Evolutionary conservation across 2,329 filamentous ascomycete genomes (phyloP).

Genomic region (Penicillium occitanis): DNA sequence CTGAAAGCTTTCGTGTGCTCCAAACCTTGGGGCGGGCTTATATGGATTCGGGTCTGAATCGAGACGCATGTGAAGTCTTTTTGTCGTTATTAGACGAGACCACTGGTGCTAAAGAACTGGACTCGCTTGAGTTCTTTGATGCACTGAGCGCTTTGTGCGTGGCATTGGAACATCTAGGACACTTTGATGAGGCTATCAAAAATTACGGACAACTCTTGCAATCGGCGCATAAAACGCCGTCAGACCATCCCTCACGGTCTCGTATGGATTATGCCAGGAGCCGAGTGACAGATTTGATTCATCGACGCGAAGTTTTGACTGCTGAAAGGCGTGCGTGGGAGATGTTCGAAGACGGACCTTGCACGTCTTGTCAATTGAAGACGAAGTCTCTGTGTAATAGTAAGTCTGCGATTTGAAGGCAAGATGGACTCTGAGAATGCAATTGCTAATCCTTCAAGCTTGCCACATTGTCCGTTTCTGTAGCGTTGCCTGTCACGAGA

Average conservation of each 20-base stretch:
- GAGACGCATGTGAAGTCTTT: conserved; percentile 31
- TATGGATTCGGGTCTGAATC: conserved; percentile 32
- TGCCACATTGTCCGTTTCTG: conserved; percentile 35
- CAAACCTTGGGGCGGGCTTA: conserved; percentile 31
- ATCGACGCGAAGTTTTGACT: conserved; percentile 29
- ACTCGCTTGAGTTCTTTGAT: conserved; percentile 32
- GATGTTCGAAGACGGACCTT: conserved; percentile 27
- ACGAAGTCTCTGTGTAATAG: conserved; percentile 31
- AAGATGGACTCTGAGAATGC: not conserved
- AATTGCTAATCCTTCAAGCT: conserved; percentile 23
- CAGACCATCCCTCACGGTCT: conserved; percentile 29
- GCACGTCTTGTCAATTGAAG: conserved; percentile 26
- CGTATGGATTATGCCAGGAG: conserved; percentile 31
- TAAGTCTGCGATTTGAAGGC: conserved; percentile 21
- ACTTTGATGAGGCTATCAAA: conserved; percentile 32
- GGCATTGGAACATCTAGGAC: conserved; percentile 31
- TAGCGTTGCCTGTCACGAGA: conserved; percentile 30
- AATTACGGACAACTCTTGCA: conserved; percentile 32
- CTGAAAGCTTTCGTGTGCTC: conserved; percentile 30
- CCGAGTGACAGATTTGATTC: conserved; percentile 30
- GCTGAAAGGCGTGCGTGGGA: conserved; percentile 31
- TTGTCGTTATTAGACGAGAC: conserved; percentile 31
- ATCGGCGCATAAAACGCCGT: conserved; percentile 28
- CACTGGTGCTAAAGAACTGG: conserved; percentile 27
- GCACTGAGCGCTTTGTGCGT: conserved; percentile 34